phyloP scores from a whole-genome alignment of 2,329 filamentous ascomycete genomes.

The Pestalotiopsis fici region DNA sequence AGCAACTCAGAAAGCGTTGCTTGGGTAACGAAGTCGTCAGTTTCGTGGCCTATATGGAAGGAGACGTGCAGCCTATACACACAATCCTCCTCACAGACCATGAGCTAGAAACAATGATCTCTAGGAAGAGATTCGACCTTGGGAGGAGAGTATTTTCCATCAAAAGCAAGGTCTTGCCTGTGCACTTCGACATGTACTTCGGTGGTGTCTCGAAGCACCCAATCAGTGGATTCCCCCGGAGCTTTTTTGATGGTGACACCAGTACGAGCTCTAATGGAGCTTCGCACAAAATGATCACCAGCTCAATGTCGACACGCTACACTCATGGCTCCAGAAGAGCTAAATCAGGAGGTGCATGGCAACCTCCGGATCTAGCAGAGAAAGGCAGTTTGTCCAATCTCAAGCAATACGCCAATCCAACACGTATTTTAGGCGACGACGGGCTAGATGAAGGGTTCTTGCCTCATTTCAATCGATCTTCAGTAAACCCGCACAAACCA shows the following conservation, averaged over 20 bases:
- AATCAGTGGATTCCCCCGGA: constrained; percentile 9
- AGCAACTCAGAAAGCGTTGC: not conserved
- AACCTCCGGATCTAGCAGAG: constrained; percentile 2
- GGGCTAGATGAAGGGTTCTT: not conserved
- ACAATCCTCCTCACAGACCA: not conserved
- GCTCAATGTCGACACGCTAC: not conserved
- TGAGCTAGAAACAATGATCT: constrained; percentile 2
- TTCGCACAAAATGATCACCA: not conserved
- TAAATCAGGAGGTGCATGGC: constrained; percentile 3
- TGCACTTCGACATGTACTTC: constrained; percentile 9
- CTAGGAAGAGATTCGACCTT: constrained; percentile 1
- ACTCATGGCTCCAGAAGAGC: constrained; percentile 9
- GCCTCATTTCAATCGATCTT: not conserved
- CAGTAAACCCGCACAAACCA: not conserved
- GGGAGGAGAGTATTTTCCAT: not conserved
- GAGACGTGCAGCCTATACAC: not conserved
- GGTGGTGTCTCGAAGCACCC: constrained; percentile 6
- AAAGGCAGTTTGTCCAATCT: not conserved
- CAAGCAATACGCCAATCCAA: not conserved
- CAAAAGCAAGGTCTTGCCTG: not conserved
- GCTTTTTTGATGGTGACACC: not conserved
- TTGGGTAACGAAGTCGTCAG: not conserved
- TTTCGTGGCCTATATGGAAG: not conserved
- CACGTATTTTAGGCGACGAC: not conserved
- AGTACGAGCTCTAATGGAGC: not conserved